Evolutionary conservation across 2,329 filamentous ascomycete genomes (phyloP).

Genomic region (Arthrobotrys sinensis): DNA sequence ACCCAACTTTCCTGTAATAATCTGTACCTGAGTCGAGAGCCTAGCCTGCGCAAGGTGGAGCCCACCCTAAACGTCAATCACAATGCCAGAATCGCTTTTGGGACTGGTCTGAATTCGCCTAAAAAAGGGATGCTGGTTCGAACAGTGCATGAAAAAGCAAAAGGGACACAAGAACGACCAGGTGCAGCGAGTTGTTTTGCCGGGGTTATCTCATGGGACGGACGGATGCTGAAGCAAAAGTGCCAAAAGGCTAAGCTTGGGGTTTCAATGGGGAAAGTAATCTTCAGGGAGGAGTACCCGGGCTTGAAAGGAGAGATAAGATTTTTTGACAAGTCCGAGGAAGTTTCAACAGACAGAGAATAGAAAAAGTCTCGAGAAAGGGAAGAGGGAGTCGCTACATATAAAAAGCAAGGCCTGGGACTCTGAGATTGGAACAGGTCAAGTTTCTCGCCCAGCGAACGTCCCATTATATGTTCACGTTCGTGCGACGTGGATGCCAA

Average conservation of each 20-base stretch:
- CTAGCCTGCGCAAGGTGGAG: constrained; percentile 55
- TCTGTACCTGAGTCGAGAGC: constrained; percentile 59
- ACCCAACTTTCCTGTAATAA: constrained; percentile 23
- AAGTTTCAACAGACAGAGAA: constrained; percentile 40
- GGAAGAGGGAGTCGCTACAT: constrained; percentile 27
- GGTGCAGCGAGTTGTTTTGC: constrained; percentile 44
- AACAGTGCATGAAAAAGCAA: constrained; percentile 56
- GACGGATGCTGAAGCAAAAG: constrained; percentile 45
- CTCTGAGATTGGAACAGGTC: constrained; percentile 2
- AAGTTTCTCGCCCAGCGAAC: constrained; percentile 1
- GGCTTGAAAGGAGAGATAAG: constrained; percentile 54
- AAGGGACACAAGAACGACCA: constrained; percentile 23
- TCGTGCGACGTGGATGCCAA: constrained; percentile 44
- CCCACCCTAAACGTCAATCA: constrained; percentile 59
- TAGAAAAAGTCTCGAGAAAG: constrained; percentile 22
- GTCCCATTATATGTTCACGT: constrained; percentile 22
- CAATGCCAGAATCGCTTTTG: constrained; percentile 38
- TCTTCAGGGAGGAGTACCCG: constrained; percentile 48
- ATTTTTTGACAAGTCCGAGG: constrained; percentile 20
- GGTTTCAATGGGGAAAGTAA: constrained; percentile 32
- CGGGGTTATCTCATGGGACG: constrained; percentile 51
- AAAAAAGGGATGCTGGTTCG: constrained; percentile 50
- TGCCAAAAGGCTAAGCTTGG: constrained; percentile 45
- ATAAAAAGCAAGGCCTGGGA: constrained; percentile 41
- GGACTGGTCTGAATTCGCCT: constrained; percentile 50